Percentiles rank a stretch among this genome's conserved stretches.
Evolutionary conservation across 192 early-diverging fungal genomes (phyloP).

Genomic region (Podila minutissima): DNA sequence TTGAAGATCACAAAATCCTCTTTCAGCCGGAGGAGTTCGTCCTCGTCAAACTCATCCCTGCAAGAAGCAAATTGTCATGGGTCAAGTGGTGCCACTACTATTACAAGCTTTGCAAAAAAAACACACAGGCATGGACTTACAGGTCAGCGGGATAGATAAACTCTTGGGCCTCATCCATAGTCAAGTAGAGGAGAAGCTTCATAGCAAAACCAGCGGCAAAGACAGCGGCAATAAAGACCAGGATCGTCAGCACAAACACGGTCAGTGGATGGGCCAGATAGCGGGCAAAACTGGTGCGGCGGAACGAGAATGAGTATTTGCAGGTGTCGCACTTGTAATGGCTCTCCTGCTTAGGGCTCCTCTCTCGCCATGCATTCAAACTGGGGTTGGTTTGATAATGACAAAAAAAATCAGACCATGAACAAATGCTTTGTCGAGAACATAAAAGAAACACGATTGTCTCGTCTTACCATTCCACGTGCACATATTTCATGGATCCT

Average conservation of each 20-base stretch:
- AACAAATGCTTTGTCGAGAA: neutral
- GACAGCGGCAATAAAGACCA: slow-evolving; percentile 22
- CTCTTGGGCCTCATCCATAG: slow-evolving; percentile 30
- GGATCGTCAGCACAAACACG: slow-evolving; percentile 51
- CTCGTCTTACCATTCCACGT: slow-evolving; percentile 54
- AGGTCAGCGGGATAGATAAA: slow-evolving; percentile 33
- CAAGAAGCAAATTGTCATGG: neutral
- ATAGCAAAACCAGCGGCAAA: slow-evolving; percentile 42
- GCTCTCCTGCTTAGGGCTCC: slow-evolving; percentile 60
- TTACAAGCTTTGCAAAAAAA: neutral
- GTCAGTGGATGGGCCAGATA: slow-evolving; percentile 56
- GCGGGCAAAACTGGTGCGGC: slow-evolving; percentile 60
- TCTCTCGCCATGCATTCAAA: slow-evolving; percentile 64
- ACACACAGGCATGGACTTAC: slow-evolving; percentile 17
- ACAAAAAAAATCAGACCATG: neutral
- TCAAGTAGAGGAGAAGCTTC: slow-evolving; percentile 35
- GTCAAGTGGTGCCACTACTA: neutral
- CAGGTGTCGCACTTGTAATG: slow-evolving; percentile 71
- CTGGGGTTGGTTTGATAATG: neutral
- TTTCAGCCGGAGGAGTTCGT: neutral
- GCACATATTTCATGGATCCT: slow-evolving; percentile 66
- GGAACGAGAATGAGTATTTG: slow-evolving; percentile 64
- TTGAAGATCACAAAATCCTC: slow-evolving; percentile 27
- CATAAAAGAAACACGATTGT: neutral
- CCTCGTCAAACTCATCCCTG: slow-evolving; percentile 31